These are phyloP conservation scores for Dryas alaskensis DNA, from an alignment of 306 rosid species.

Conservation along the genomic window DNA sequence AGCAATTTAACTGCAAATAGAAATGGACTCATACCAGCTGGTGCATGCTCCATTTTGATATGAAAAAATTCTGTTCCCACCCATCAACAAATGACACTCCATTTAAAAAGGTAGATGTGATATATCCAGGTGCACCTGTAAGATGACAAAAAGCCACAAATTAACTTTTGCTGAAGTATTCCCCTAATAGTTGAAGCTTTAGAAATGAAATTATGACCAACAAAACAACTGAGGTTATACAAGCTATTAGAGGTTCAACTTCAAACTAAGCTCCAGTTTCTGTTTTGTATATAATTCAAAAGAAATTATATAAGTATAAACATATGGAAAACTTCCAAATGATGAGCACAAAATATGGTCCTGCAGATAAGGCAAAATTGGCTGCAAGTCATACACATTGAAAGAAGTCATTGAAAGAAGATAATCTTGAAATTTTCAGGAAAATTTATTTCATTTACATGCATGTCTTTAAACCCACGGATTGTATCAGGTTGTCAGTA, in stretches of 20 bases:
- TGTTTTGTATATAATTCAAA: neutral
- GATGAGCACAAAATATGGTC: neutral
- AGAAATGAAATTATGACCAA: neutral
- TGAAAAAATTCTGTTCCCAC: slow-evolving; percentile 81
- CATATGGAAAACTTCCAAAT: neutral
- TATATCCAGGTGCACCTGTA: slow-evolving; percentile 93
- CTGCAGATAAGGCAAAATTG: neutral
- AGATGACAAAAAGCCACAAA: slow-evolving; percentile 19
- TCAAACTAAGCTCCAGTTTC: neutral
- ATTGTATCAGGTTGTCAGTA: neutral
- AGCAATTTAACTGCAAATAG: neutral
- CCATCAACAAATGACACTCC: slow-evolving; percentile 97
- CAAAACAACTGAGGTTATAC: neutral
- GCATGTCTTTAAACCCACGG: neutral
- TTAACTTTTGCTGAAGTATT: neutral
- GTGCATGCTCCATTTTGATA: slow-evolving; percentile 99
- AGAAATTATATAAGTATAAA: neutral
- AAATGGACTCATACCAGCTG: slow-evolving; percentile 66
- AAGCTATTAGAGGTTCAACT: neutral
- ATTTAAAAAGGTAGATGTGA: slow-evolving; percentile 66
- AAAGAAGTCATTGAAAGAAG: neutral
- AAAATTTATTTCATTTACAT: neutral
- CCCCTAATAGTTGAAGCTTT: neutral
- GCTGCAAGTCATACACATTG: neutral
- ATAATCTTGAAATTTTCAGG: neutral